Percentiles rank a stretch among this genome's conserved stretches.
phyloP scores from a whole-genome alignment of 257 asterid genomes.

The Solanum infundibuliforme region DNA sequence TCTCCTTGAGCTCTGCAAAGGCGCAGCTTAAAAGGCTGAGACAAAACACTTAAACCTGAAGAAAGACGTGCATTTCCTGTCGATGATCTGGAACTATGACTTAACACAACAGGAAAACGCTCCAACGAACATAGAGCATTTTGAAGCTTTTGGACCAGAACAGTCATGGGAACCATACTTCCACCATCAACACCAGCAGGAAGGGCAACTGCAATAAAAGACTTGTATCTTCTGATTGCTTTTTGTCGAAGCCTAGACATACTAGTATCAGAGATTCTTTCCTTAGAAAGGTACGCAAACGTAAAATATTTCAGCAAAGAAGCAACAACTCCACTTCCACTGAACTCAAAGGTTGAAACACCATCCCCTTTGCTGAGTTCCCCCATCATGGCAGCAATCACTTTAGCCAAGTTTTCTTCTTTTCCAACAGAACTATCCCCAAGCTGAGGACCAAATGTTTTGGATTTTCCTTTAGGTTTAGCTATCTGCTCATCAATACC shows the following conservation, averaged over 20 bases:
- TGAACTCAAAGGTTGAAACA: conserved; percentile 92
- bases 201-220: conserved; percentile 75
- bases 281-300: conserved; percentile 74
- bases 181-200: conserved; percentile 36
- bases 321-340: conserved; percentile 85
- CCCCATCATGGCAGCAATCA: conserved; percentile 60
- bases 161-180: conserved; percentile 52
- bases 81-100: conserved; percentile 73
- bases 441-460: conserved; percentile 39
- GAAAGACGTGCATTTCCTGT: conserved; percentile 77
- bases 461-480: conserved; percentile 76
- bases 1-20: conserved; percentile 96
- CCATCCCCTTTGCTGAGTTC: conserved; percentile 91
- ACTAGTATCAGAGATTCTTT: conserved; percentile 51
- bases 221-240: conserved; percentile 70
- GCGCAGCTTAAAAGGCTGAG: conserved; percentile 91
- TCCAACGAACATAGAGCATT: conserved; percentile 86
- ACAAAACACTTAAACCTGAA: conserved; percentile 79
- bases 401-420: conserved; percentile 64
- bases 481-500: conserved; percentile 49
- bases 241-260: conserved; percentile 64
- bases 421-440: conserved; percentile 39
- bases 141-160: conserved; percentile 86
- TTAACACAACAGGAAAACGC: conserved; percentile 88
- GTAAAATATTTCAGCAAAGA: conserved; percentile 82